These are phyloP conservation scores for Picochlorum sp. DNA, from an alignment of 139 green algal genomes.

Conservation along the genomic window DNA sequence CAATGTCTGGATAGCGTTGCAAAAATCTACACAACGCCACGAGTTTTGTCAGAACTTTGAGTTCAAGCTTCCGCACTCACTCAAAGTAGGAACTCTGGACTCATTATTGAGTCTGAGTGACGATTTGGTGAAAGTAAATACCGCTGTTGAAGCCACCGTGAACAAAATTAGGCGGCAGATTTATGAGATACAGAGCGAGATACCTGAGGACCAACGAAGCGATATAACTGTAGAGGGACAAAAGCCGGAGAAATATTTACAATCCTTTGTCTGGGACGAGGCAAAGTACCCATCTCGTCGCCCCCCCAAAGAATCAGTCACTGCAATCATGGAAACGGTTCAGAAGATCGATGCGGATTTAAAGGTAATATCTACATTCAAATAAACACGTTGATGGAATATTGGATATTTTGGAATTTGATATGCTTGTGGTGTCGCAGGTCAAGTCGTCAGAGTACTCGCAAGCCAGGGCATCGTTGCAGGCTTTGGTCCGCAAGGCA, in stretches of 20 bases:
- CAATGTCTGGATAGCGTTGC: slow-evolving; percentile 55
- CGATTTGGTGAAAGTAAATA: slow-evolving; percentile 78
- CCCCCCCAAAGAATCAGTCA: slow-evolving; percentile 80
- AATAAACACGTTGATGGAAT: slow-evolving; percentile 13
- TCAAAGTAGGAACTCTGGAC: slow-evolving; percentile 89
- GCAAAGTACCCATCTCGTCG: slow-evolving; percentile 85
- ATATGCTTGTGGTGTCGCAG: slow-evolving; percentile 2
- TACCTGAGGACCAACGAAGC: slow-evolving; percentile 17
- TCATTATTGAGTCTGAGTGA: slow-evolving; percentile 84
- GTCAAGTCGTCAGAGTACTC: slow-evolving; percentile 70
- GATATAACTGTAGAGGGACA: slow-evolving; percentile 58
- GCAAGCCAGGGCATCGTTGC: slow-evolving; percentile 59
- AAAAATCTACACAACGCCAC: slow-evolving; percentile 53
- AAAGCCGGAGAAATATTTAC: slow-evolving; percentile 58
- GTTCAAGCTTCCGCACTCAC: slow-evolving; percentile 71
- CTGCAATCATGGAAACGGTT: slow-evolving; percentile 77
- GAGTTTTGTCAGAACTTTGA: slow-evolving; percentile 40
- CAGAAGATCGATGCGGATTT: slow-evolving; percentile 90
- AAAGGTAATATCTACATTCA: too few relatives aligned
- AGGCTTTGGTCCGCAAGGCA: slow-evolving; percentile 61
- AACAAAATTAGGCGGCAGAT: slow-evolving; percentile 75
- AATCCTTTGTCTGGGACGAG: slow-evolving; percentile 89
- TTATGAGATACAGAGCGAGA: slow-evolving; percentile 29
- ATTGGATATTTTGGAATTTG: not conserved
- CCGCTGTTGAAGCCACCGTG: slow-evolving; percentile 66